Base-by-base conservation (phyloP, 306 rosid genomes). In the Luffa aegyptiaca region DNA sequence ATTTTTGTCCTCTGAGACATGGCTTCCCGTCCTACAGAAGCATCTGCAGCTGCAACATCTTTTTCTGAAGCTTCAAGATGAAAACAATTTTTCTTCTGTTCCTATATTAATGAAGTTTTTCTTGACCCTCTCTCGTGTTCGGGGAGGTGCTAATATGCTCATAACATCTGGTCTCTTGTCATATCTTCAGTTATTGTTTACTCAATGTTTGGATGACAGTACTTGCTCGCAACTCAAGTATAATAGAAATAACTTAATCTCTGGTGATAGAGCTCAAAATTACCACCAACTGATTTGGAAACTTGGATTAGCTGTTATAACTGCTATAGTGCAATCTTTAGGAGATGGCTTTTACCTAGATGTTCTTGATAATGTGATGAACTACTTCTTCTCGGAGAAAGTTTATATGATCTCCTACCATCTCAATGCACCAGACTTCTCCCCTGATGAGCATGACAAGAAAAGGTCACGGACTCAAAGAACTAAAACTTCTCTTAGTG, bases 111-210 rank as follows among this genome's bases (percentile, higher is more conserved):
- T 95, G 92, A 92, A 90, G 84, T 95, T 92, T 88, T 86, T 95
- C 83, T 81, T 95, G 87, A 91, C 98, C 79, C 86, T 95, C 66
- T 92, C 97, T 62, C 95, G 84, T 78, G 90, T 93, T 55, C 90
- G 87, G 81, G 97, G 87, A 85, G 97, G 97, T 82, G 97, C 98
- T 71, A 96, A 90, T 80, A 86, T 95, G 93, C 98, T 95, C 80
- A 84, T 88, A 78, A 65, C 76, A 83, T 81, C 86, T 78, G 97
- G 97, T 49, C 87, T 95, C 88, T 83, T 91, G 77, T 89, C 93
- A 7, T 88, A 93, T 79, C 84, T 95, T 77, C 89, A 90, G 84
- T 81, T 87, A 73, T 81, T 95, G 79, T 90, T 91, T 75, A 44
- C 90, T 77, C 90, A 88, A 63, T 84, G 81, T 83, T 75, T 77